Conservation (phyloP, 169 alveolate genomes). For the Eimeria necatrix region DNA sequence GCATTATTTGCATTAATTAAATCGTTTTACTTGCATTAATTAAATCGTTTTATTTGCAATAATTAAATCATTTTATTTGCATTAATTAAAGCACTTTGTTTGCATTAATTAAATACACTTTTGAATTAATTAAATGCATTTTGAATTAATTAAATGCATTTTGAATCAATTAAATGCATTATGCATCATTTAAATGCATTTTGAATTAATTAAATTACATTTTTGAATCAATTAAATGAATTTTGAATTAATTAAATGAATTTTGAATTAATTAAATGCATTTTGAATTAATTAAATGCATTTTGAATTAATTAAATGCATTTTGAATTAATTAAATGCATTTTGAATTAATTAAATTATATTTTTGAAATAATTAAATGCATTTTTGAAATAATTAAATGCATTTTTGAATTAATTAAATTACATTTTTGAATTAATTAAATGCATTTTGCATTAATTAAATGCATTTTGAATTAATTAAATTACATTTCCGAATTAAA, state of each 20-base stretch:
- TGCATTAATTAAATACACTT: background rate
- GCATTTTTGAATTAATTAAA: too few species aligned
- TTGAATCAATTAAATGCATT: background rate
- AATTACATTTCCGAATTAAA: background rate
- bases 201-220: too few species aligned
- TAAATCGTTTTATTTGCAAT: too few species aligned
- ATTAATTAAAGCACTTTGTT: background rate
- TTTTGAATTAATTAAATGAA: too few species aligned
- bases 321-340: background rate
- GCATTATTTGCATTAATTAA: background rate
- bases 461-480: background rate
- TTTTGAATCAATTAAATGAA: too few species aligned
- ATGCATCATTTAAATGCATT: background rate
- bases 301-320: background rate
- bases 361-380: too few species aligned
- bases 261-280: too few species aligned
- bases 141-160: too few species aligned
- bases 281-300: too few species aligned
- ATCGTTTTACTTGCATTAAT: background rate
- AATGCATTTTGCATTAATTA: background rate
- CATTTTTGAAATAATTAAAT: too few species aligned
- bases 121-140: background rate
- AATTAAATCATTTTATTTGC: too few species aligned
- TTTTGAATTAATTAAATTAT: too few species aligned
- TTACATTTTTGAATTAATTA: background rate